A percentile compares a stretch with the other conserved stretches of the same genome.
phyloP scores from a whole-genome alignment of 2,329 filamentous ascomycete species.

The Ceratocystis papillata region DNA sequence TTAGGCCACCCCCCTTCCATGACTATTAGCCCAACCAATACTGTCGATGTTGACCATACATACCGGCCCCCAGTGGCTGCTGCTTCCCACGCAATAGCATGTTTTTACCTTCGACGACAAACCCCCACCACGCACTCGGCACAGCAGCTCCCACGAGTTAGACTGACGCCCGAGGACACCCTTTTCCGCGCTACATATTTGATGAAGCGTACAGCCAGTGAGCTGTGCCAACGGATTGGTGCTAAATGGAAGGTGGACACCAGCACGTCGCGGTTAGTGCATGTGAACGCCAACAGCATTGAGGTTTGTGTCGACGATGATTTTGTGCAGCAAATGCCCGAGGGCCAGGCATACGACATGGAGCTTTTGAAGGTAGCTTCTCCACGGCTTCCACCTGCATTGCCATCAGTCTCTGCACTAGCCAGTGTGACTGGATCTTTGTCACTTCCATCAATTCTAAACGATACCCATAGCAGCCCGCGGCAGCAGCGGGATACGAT shows the following conservation, averaged over 20 bases:
- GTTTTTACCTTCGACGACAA: constrained; percentile 58
- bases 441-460: constrained; percentile 18
- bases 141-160: constrained; percentile 32
- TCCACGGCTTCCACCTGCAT: constrained; percentile 4
- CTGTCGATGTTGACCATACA: constrained; percentile 73
- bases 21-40: constrained; percentile 55
- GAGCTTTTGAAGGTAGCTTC: constrained; percentile 32
- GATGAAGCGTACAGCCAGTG: constrained; percentile 60
- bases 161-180: constrained; percentile 35
- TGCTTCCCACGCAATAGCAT: constrained; percentile 63
- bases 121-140: constrained; percentile 33
- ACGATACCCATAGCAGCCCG: constrained; percentile 1
- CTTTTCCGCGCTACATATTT: constrained; percentile 77
- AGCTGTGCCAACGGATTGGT: constrained; percentile 62
- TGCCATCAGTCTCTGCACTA: constrained; percentile 15
- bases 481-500: constrained; percentile 5
- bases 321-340: constrained; percentile 67
- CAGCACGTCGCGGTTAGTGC: constrained; percentile 59
- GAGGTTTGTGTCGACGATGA: constrained; percentile 86
- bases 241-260: constrained; percentile 73
- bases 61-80: constrained; percentile 72
- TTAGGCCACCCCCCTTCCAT: constrained; percentile 51
- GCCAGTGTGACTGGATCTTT: constrained; percentile 14
- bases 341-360: constrained; percentile 55
- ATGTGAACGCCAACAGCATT: constrained; percentile 61